Conservation (phyloP, 176 grass and related monocot genomes). For the Poa annua region DNA sequence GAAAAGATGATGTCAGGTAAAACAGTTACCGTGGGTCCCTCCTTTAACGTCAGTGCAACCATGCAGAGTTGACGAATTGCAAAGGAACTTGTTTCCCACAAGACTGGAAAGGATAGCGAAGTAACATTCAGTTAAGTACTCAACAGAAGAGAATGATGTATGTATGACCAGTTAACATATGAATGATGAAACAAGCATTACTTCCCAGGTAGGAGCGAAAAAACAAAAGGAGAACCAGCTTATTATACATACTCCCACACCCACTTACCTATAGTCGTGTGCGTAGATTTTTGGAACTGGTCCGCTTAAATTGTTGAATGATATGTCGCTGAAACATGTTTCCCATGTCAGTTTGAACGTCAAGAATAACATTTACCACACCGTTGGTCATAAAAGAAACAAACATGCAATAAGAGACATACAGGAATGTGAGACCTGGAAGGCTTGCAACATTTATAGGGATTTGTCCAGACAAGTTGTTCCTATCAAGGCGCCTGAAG, state of each 20-base stretch:
- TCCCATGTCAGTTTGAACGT: constrained; percentile 38
- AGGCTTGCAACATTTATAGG: constrained; percentile 85
- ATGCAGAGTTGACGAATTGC: constrained; percentile 77
- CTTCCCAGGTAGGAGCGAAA: constrained; percentile 27
- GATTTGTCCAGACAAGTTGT: constrained; percentile 82
- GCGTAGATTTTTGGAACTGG: constrained; percentile 88
- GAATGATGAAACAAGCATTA: constrained; percentile 5
- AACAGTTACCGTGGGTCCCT: constrained; percentile 66
- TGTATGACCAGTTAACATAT: constrained; percentile 4
- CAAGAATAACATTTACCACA: constrained; percentile 25
- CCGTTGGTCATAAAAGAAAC: constrained; percentile 19
- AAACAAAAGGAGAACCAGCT: background rate
- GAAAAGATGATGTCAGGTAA: constrained; percentile 34
- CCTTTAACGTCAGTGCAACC: constrained; percentile 66
- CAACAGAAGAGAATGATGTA: constrained; percentile 19
- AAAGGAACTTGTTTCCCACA: constrained; percentile 84
- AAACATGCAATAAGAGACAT: constrained; percentile 52
- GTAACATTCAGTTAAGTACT: background rate
- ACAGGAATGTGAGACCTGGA: constrained; percentile 95
- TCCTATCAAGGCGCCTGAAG: constrained; percentile 81
- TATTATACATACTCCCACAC: constrained; percentile 27
- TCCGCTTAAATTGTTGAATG: constrained; percentile 86
- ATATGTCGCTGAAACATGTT: constrained; percentile 83
- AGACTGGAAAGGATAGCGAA: constrained; percentile 59
- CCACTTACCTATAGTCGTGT: constrained; percentile 79